phyloP scores from a whole-genome alignment of 495 filamentous ascomycete genomes.

The Echria macrotheca region DNA sequence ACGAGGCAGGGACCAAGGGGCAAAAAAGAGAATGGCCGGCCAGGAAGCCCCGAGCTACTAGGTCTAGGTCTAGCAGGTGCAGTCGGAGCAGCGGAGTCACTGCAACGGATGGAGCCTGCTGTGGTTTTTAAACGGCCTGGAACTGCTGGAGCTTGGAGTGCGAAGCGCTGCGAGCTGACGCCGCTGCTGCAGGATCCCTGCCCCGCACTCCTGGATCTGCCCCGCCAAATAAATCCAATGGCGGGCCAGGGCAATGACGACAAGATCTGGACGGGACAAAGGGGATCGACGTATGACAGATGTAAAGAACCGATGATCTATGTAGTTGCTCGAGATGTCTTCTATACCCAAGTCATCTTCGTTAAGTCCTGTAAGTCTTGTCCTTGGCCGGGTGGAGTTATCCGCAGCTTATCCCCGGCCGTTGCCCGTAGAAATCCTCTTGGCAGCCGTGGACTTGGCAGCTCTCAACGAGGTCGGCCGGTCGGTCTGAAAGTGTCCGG shows the following conservation, averaged over 20 bases:
- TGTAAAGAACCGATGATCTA: too few species aligned
- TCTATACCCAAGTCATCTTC: too few species aligned
- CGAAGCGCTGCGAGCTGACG: conserved; percentile 2
- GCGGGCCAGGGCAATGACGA: conserved; percentile 3
- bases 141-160: background rate
- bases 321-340: too few species aligned
- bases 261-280: background rate
- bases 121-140: background rate
- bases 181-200: background rate
- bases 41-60: too few species aligned
- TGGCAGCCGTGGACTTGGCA: too few species aligned
- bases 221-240: background rate
- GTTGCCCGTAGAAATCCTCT: too few species aligned
- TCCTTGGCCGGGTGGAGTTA: too few species aligned
- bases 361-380: too few species aligned
- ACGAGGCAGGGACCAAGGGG: background rate
- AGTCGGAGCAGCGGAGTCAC: conserved; percentile 1
- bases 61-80: too few species aligned
- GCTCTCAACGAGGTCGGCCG: too few species aligned
- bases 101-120: conserved; percentile 1
- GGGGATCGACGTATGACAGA: background rate
- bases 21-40: background rate
- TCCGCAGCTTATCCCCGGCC: too few species aligned
- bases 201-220: background rate
- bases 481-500: too few species aligned